Percentiles rank a stretch among this genome's conserved stretches.
Evolutionary conservation across 2,329 filamentous ascomycete genomes (phyloP).

Genomic region (Colletotrichum sidae): DNA sequence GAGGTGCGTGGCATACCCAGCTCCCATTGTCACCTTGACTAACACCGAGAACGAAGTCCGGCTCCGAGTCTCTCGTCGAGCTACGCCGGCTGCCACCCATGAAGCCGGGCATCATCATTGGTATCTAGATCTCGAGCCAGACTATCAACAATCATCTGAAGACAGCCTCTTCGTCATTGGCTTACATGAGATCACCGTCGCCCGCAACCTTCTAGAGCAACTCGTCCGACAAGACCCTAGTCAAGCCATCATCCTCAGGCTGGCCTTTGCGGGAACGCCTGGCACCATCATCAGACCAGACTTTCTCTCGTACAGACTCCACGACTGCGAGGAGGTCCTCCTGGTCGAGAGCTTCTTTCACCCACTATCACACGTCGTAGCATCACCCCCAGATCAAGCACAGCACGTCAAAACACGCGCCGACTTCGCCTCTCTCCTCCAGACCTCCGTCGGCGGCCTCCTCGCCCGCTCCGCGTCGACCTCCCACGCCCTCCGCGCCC

Average conservation of each 20-base stretch:
- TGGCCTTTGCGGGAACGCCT: background rate
- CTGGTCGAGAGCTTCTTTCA: background rate
- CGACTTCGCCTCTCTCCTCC: background rate
- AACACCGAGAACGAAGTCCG: background rate
- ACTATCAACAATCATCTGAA: background rate
- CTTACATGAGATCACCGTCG: background rate
- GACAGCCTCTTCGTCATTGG: background rate
- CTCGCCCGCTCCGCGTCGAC: background rate
- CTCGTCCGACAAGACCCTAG: background rate
- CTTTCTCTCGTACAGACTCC: background rate
- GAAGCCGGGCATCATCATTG: background rate
- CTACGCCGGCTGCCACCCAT: background rate
- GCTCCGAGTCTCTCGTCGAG: background rate
- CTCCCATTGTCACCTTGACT: background rate
- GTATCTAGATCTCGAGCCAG: background rate
- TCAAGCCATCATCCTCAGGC: background rate
- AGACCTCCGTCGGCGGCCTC: background rate
- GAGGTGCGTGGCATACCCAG: background rate
- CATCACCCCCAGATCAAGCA: background rate
- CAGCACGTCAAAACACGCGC: background rate
- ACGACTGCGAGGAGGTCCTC: background rate
- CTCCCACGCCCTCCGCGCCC: background rate
- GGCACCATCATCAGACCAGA: constrained; percentile 1
- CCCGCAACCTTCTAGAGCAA: background rate
- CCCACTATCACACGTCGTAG: background rate